Base-by-base conservation (phyloP, 2,329 filamentous ascomycete species). In the Furcasterigmium sp. region DNA sequence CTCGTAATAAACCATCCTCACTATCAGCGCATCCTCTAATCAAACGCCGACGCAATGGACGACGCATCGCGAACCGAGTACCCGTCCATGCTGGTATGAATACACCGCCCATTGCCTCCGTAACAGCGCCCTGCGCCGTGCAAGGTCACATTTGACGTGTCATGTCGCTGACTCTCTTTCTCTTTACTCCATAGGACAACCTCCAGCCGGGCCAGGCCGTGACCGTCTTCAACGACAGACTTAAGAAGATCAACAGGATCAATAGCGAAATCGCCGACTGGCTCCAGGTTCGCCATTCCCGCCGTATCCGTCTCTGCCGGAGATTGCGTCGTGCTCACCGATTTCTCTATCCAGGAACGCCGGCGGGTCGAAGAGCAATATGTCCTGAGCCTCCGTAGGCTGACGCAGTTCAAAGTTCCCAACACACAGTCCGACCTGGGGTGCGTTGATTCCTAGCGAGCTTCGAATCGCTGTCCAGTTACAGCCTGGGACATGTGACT, bases 241-340 rank as follows among this genome's bases (percentile, higher is more conserved):
- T 97, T 55, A 87, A 86, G 65, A 80, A 89, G 65, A 91, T 97
- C 61, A 80, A 78, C 56, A 89, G 84, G 64, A 71, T 95, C 68
- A 96, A 98, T 66, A 68, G 74, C 54, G 89, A 96, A 61, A 88
- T 98, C 58, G 91, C 91, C 63, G 91, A 97, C 69, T 98, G 91
- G 89, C 78, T 98, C 49, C 86, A 91, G 84, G 91, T 95, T 81
- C 66, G 68, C 53, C 41, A 44, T 21, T 25, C 39, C 43, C 38
- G 38, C 11, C 23, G n/a, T n/a, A 20, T 14, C 35, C 36, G 20
- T 8, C 30, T 14, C 8, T 14, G 21, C 5, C 29, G 19, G 17
- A 42, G 6, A 28, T 28, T 40, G 37, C 20, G 8, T 30, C 36
- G 23, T n/a, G n/a, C 36, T 34, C 43, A 48, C 38, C 44, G 10